Conservation (phyloP, 352 stramenopile genomes). For the Phytopythium vexans region DNA sequence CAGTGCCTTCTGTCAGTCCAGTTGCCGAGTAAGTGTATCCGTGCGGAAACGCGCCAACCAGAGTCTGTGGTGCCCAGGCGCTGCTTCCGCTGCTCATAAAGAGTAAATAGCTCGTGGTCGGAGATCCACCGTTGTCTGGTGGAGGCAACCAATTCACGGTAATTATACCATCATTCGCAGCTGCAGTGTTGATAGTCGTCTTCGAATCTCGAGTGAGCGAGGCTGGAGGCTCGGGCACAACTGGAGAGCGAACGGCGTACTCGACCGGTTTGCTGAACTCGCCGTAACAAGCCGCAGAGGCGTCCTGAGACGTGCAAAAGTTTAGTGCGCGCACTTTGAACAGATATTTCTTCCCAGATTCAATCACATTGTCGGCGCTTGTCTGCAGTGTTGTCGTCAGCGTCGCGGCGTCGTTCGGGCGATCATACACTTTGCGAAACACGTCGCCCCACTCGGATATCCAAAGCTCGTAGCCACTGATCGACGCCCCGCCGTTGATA, state of each 20-base stretch:
- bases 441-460: slow-evolving; percentile 92
- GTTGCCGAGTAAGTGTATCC: slow-evolving; percentile 40
- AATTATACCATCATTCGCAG: slow-evolving; percentile 49
- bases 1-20: slow-evolving; percentile 69
- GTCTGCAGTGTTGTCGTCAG: slow-evolving; percentile 75
- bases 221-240: slow-evolving; percentile 80
- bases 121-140: slow-evolving; percentile 90
- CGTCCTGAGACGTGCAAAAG: slow-evolving; percentile 85
- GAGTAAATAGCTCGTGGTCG: slow-evolving; percentile 91
- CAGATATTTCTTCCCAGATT: slow-evolving; percentile 89
- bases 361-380: slow-evolving; percentile 82
- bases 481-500: slow-evolving; percentile 87
- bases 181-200: slow-evolving; percentile 62
- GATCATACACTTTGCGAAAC: slow-evolving; percentile 93
- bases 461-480: slow-evolving; percentile 95
- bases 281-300: slow-evolving; percentile 80
- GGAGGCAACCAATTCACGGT: slow-evolving; percentile 85
- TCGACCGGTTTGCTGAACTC: slow-evolving; percentile 86
- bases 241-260: slow-evolving; percentile 88
- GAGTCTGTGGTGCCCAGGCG: slow-evolving; percentile 36
- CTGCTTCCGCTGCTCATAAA: slow-evolving; percentile 79
- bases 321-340: slow-evolving; percentile 95
- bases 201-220: slow-evolving; percentile 51
- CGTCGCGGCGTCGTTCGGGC: slow-evolving; percentile 75
- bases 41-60: slow-evolving; percentile 47